Conservation (phyloP, 2,329 filamentous ascomycete species). For the Trichoderma sp. region DNA sequence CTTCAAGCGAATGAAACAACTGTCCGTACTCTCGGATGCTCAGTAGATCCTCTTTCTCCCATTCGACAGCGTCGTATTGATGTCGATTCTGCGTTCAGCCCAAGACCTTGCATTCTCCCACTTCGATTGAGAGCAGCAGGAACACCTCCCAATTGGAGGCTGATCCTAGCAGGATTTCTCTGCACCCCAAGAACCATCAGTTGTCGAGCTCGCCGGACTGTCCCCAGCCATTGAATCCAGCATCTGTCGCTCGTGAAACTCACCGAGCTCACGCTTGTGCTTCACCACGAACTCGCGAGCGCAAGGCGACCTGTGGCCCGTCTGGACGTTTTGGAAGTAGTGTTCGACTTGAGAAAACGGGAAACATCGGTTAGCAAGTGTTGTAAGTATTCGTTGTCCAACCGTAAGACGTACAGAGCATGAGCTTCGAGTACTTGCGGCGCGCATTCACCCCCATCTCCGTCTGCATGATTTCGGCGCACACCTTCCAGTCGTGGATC, state of each 20-base stretch:
- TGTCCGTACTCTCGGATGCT: background rate
- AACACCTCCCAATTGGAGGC: background rate
- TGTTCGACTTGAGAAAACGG: constrained; percentile 45
- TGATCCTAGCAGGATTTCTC: background rate
- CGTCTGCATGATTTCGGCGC: constrained; percentile 45
- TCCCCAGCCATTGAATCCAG: background rate
- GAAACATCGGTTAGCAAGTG: background rate
- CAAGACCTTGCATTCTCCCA: background rate
- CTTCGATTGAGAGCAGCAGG: background rate
- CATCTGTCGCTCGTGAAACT: constrained; percentile 17
- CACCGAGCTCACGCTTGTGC: constrained; percentile 37
- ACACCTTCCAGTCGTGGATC: constrained; percentile 42
- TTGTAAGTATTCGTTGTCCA: too few species aligned
- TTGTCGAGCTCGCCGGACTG: background rate
- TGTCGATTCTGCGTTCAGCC: background rate
- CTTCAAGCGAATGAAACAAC: background rate
- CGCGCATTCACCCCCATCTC: constrained; percentile 42
- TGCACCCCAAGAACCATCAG: background rate
- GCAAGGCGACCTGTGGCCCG: constrained; percentile 43
- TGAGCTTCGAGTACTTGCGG: constrained; percentile 45
- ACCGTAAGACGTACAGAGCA: constrained; percentile 44
- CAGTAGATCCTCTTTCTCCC: background rate
- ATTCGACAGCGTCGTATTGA: background rate
- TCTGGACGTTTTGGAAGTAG: constrained; percentile 49
- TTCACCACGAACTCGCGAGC: constrained; percentile 42